A percentile compares a stretch with the other conserved stretches of the same genome.
Evolutionary conservation across 169 alveolate genomes (phyloP).

Genomic region (Babesia sp.): DNA sequence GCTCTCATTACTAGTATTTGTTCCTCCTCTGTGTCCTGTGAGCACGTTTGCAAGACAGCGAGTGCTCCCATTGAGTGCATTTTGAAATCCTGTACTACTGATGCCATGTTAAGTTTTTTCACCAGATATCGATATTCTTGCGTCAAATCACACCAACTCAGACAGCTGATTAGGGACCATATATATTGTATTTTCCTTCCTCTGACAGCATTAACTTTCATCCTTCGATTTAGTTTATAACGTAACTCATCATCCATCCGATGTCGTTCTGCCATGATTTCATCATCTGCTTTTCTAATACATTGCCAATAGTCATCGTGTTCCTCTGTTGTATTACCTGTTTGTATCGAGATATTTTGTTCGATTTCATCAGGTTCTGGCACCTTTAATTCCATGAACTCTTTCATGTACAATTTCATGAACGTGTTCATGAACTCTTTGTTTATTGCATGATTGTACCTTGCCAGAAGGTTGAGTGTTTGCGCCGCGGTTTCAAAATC

Average conservation of each 20-base stretch:
- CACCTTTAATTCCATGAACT: constrained; percentile 1
- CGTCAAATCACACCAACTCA: constrained; percentile 27
- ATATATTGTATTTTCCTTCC: constrained; percentile 6
- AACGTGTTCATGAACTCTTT: constrained; percentile 27
- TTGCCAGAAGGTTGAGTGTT: constrained; percentile 10
- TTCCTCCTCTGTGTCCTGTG: constrained; percentile 11
- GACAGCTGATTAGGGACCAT: constrained; percentile 13
- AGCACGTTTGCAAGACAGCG: constrained; percentile 13
- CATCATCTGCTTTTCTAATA: background rate
- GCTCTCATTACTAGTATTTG: background rate
- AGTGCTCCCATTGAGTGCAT: constrained; percentile 7
- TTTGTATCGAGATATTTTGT: background rate
- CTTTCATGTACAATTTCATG: constrained; percentile 30
- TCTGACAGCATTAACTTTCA: constrained; percentile 3
- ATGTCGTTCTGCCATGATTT: background rate
- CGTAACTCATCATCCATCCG: background rate
- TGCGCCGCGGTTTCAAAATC: constrained; percentile 28
- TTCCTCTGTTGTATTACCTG: background rate
- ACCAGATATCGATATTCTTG: background rate
- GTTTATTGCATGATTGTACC: constrained; percentile 10
- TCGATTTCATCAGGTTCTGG: background rate
- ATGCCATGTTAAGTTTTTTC: background rate
- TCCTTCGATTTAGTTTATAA: background rate
- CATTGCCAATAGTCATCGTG: constrained; percentile 3
- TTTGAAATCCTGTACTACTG: background rate